These are phyloP conservation scores for Starmerella davenportii DNA, from an alignment of 805 yeast species.

Conservation along the genomic window DNA sequence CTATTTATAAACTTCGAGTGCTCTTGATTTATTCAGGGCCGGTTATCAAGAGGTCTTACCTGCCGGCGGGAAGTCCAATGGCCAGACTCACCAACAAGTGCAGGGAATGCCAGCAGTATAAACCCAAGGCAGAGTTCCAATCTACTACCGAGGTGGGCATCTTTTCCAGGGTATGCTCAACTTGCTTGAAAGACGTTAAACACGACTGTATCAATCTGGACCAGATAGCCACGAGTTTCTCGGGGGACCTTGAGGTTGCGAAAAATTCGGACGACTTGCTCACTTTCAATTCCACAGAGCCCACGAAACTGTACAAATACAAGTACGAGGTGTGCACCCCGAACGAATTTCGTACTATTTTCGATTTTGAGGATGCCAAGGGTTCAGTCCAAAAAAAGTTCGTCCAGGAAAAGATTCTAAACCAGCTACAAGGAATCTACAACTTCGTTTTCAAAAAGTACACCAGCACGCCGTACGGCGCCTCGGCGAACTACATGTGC, in stretches of 20 bases:
- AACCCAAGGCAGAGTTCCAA: not conserved
- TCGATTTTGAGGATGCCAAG: not conserved
- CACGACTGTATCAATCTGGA: not conserved
- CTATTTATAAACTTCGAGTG: not conserved
- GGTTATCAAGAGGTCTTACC: too few species aligned
- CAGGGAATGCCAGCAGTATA: not conserved
- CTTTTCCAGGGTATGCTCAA: not conserved
- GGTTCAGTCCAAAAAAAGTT: not conserved
- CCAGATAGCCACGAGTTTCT: not conserved
- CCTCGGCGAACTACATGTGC: not conserved
- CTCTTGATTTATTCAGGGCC: too few species aligned
- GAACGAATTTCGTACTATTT: not conserved
- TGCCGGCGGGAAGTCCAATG: not conserved
- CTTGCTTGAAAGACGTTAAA: not conserved
- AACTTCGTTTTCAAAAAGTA: not conserved
- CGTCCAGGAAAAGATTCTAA: not conserved
- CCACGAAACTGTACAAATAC: not conserved
- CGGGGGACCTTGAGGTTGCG: not conserved
- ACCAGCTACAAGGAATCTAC: not conserved
- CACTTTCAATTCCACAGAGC: not conserved
- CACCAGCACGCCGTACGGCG: not conserved
- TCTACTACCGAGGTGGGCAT: not conserved
- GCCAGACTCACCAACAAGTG: not conserved
- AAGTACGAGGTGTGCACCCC: not conserved
- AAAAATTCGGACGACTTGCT: not conserved